phyloP scores from a whole-genome alignment of 1,139 yeast species.

The Diutina rugosa region DNA sequence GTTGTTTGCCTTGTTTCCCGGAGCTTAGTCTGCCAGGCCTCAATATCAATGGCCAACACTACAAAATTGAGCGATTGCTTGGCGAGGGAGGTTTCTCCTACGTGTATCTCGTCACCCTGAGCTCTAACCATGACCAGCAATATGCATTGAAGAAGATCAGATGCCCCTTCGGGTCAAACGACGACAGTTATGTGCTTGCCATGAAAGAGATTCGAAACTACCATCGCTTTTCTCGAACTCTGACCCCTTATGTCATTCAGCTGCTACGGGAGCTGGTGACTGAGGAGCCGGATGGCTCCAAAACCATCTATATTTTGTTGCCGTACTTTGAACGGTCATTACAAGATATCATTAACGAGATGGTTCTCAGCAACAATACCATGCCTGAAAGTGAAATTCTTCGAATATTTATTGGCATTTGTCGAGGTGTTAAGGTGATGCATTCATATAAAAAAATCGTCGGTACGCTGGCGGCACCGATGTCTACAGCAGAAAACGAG shows the following conservation, averaged over 20 bases:
- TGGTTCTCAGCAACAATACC: conserved; percentile 39
- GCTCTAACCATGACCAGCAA: conserved; percentile 32
- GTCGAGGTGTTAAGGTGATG: conserved; percentile 65
- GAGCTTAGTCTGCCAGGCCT: conserved; percentile 25
- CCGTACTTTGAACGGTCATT: conserved; percentile 66
- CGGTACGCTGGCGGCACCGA: background rate
- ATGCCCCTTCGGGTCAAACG: conserved; percentile 78
- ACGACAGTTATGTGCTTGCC: conserved; percentile 44
- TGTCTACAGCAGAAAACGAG: conserved; percentile 11
- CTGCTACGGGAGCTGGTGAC: conserved; percentile 59
- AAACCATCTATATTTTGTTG: conserved; percentile 61
- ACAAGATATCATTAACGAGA: conserved; percentile 61
- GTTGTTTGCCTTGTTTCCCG: conserved; percentile 32
- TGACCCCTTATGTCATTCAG: conserved; percentile 48
- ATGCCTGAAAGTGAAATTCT: conserved; percentile 54
- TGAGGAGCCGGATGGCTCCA: conserved; percentile 68
- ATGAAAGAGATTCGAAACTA: conserved; percentile 68
- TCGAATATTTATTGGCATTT: conserved; percentile 49
- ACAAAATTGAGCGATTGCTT: conserved; percentile 50
- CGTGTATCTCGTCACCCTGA: conserved; percentile 58
- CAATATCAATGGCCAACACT: conserved; percentile 34
- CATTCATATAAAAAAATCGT: conserved; percentile 42
- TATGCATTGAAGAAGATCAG: conserved; percentile 78
- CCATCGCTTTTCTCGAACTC: conserved; percentile 42
- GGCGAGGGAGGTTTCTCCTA: conserved; percentile 91